A percentile compares a stretch with the other conserved stretches of the same genome.
These are phyloP conservation scores for Ceratocystis papillata DNA, from an alignment of 2,329 filamentous ascomycete genomes.

Conservation along the genomic window DNA sequence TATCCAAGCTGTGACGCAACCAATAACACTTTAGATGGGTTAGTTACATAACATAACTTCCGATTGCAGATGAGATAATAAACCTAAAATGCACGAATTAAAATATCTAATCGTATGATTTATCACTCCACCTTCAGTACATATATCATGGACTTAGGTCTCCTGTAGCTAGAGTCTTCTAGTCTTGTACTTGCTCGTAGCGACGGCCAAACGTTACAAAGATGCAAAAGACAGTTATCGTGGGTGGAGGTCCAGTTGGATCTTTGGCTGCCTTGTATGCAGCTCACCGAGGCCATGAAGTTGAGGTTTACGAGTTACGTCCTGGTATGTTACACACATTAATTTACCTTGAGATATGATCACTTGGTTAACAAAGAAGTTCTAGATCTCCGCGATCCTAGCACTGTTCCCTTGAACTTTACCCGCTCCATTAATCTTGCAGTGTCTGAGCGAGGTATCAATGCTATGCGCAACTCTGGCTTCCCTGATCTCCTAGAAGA, in stretches of 20 bases:
- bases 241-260: conserved; percentile 89
- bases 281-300: conserved; percentile 73
- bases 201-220: not conserved
- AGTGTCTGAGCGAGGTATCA: conserved; percentile 84
- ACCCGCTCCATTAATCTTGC: conserved; percentile 98
- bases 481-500: conserved; percentile 58
- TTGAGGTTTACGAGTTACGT: conserved; percentile 88
- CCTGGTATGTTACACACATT: conserved; percentile 53
- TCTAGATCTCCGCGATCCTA: conserved; percentile 72
- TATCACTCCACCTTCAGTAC: not conserved
- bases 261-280: conserved; percentile 88
- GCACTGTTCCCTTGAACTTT: conserved; percentile 80
- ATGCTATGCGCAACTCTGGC: conserved; percentile 65
- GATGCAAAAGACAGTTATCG: conserved; percentile 61
- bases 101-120: conserved; percentile 8
- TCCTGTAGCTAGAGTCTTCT: not conserved
- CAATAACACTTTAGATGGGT: not conserved
- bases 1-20: conserved; percentile 6
- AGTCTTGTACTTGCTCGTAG: not conserved
- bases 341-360: not conserved
- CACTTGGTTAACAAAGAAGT: not conserved
- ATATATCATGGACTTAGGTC: not conserved
- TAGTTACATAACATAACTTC: not conserved
- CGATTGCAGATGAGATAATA: not conserved
- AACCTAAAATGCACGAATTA: not conserved